These are phyloP conservation scores for Postia placenta DNA, from an alignment of 768 basidiomycete genomes.

Conservation along the genomic window DNA sequence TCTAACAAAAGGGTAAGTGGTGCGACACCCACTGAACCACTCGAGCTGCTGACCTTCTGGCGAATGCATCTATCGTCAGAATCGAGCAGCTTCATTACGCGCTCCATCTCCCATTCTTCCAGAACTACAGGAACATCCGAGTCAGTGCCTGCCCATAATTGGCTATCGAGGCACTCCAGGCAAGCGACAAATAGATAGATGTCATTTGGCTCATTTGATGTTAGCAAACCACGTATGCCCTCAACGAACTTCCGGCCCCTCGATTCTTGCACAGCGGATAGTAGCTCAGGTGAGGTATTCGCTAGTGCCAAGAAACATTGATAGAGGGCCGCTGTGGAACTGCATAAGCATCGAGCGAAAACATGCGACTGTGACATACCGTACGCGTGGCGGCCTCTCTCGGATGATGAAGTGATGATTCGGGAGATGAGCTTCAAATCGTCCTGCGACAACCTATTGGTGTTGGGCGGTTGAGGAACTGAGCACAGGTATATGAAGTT, in stretches of 20 bases:
- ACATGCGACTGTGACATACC: too few species aligned
- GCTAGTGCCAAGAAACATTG: constrained; percentile 18
- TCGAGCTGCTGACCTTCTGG: constrained; percentile 46
- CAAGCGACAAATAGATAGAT: constrained; percentile 64
- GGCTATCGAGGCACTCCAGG: constrained; percentile 49
- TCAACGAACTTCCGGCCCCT: constrained; percentile 27
- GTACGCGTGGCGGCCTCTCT: constrained; percentile 2
- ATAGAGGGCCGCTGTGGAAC: constrained; percentile 13
- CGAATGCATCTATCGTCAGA: constrained; percentile 54
- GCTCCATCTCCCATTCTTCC: constrained; percentile 70
- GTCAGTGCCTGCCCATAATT: constrained; percentile 63
- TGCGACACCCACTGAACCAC: neutral
- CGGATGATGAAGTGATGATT: constrained; percentile 10
- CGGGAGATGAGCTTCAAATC: constrained; percentile 10
- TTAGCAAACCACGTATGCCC: constrained; percentile 51
- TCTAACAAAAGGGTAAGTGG: constrained; percentile 34
- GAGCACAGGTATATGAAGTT: neutral
- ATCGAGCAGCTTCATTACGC: constrained; percentile 62
- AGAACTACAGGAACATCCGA: constrained; percentile 45
- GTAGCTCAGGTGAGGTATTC: neutral
- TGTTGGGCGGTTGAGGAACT: neutral
- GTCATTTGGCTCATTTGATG: constrained; percentile 51
- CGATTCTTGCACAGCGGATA: constrained; percentile 10
- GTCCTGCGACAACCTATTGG: constrained; percentile 11
- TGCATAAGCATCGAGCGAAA: neutral